Evolutionary conservation across 768 basidiomycete species (phyloP), one percentile per base, ranked within the genome.

Genomic region (Pleurotus cornucopiae): DNA sequence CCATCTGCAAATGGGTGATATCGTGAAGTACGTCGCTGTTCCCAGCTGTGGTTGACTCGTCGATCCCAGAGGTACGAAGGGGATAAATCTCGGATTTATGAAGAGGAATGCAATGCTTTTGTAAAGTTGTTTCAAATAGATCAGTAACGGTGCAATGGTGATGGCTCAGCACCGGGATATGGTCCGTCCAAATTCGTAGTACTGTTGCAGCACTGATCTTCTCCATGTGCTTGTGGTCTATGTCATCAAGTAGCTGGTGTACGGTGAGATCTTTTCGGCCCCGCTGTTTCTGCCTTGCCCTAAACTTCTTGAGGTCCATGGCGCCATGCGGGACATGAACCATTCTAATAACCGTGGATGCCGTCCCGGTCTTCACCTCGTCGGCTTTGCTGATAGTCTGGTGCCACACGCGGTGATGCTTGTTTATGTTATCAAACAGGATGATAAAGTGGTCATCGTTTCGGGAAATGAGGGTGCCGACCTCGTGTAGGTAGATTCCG

Each of bases 361-460:
- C 63, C 6, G 63, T 65, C 16, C 64, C 63, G 34, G 56, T 64
- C 12, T 64, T 49, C 16, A 64, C 59, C 13, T 30, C 26, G 45
- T 65, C 64, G 13, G 49, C 25, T 40, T 62, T 54, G 20, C 58
- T 57, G 11, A 64, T 46, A 20, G 60, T 60, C 12, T 55, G 61
- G 18, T 64, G 60, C 63, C 62, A 65, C 4, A 54, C 58, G 3
- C 63, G 63, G 3, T 51, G 58, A 59, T 59, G 62, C 5, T 61
- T 56, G 56, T 62, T 64, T 57, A 65, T 59, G 37, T 66, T 66
- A 53, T 66, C 64, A 30, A 63, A 64, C 13, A 64, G 43, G 25
- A 64, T 58, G 12, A 62, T 23, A 47, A 62, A 66, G 3, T 48
- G 41, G 1, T 51, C 46, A 11, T n/a, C 11, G 21, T 26, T 18